Evolutionary conservation across 139 green algal genomes (phyloP), one percentile per base, ranked within the genome.

Genomic region (Zygnema circumcarinatum): DNA sequence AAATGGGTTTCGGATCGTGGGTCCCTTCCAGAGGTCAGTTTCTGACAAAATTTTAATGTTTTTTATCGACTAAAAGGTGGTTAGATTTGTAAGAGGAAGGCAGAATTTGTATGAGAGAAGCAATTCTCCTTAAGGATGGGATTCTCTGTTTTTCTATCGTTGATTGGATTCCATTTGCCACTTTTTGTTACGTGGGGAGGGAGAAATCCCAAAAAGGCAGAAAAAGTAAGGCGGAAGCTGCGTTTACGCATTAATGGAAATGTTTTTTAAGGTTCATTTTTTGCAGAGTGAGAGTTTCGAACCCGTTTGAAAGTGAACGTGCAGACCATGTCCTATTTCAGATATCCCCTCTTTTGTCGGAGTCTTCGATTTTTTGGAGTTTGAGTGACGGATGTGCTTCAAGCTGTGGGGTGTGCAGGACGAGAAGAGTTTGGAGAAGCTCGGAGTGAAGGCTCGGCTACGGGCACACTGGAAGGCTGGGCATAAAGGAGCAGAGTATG

Each of bases 401-500:
- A 42, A 31, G 47, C 3, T 56, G 29, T 74, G 21, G 11, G 75
- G 39, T 35, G 20, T 47, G 29, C 75, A 68, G 38, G 32, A 16
- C 2, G 75, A 83, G 21, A 36, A 35, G 21, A 21, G 36, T 16
- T 40, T 68, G 75, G 7, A 35, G 20, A 52, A 52, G 20, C 36
- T 3, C 39, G 20, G 33, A 33, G n/a, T 83, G 75, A 53, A 83
- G 75, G 75, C 33, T 47, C 38, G 75, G 3, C 75, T 56, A 31
- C 21, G 11, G 36, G 69, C 7, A 22, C 69, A 78, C 7, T 78
- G 69, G 69, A 39, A 78, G 16, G 69, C 7, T 16, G 7, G 3
- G 11, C 69, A 78, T 20, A 39, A 78, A 16, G 75, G 32, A 36
- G 75, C 21, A 53, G 36, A 83, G 7, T 33, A 68, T 33, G 47